phyloP scores from a whole-genome alignment of 345 rosid genomes.

The Euphorbia pulcherrima region DNA sequence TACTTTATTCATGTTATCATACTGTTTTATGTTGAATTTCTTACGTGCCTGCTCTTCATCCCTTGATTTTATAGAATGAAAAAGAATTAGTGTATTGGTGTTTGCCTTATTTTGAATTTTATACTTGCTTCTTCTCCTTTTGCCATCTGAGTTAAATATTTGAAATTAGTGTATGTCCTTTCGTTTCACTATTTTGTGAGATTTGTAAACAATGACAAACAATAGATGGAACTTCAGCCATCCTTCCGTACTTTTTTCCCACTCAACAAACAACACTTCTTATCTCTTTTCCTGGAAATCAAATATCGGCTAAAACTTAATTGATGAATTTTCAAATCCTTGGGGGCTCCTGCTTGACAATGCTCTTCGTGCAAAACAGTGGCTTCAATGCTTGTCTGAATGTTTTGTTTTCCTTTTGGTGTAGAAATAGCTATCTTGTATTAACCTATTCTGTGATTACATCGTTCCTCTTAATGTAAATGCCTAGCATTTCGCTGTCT shows the following conservation, averaged over 20 bases:
- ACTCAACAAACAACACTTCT: too few species aligned
- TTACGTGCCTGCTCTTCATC: not conserved
- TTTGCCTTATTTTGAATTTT: not conserved
- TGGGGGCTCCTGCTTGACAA: not conserved
- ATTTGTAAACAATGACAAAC: too few species aligned
- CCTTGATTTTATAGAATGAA: not conserved
- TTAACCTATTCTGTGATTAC: not conserved
- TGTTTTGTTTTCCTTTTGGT: not conserved
- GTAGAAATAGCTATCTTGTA: not conserved
- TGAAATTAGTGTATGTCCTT: not conserved
- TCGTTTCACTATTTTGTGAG: not conserved
- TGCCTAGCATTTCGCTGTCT: not conserved
- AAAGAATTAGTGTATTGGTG: not conserved
- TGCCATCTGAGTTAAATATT: not conserved
- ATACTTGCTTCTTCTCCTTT: not conserved
- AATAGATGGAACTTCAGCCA: too few species aligned
- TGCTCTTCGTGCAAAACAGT: not conserved
- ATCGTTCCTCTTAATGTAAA: not conserved
- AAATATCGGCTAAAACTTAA: not conserved
- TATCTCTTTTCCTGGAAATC: too few species aligned
- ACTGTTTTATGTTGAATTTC: not conserved
- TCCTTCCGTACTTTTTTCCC: too few species aligned
- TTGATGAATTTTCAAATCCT: not conserved
- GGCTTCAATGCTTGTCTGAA: conserved; percentile 1
- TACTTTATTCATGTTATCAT: not conserved